Base-by-base conservation (phyloP, 768 basidiomycete genomes). In the Boletus insuetus region DNA sequence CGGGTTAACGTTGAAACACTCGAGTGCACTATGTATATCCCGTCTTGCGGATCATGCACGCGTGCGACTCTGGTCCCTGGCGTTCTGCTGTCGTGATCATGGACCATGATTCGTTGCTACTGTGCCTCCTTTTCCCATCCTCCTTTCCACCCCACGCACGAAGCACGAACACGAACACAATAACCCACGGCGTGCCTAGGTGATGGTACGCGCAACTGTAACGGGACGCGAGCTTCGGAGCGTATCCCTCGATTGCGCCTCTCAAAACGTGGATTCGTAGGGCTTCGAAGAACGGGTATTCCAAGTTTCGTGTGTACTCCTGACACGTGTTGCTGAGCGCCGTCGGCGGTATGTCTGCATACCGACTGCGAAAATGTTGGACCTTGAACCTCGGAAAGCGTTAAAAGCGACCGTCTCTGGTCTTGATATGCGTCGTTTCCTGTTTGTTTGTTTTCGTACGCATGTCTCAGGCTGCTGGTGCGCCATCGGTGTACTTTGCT, bases 301-400 rank as follows among this genome's bases (percentile, higher is more conserved):
- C 50, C 60, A 50, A 62, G 60, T 49, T 40, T 45, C 60, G 46
- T 40, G 39, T 29, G 26, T 29, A 9, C 34, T 37, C 49, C 40
- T 34, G n/a, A 44, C 55, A 59, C 61, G 48, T 49, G 35, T 14
- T 12, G n/a, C 13, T 6, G 50, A 9, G 31, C 39, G 42, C 19
- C 46, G 20, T 49, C 58, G 58, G 60, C 59, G 50, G 60, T 58
- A 19, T 16, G 39, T 22, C 10, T 38, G 35, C 13, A 43, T 39
- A 13, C 29, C 24, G 35, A n/a, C 34, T 17, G 31, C 20, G 12
- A 17, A 12, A 29, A 29, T 17, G 22, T 12, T 19, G 20, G 12
- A 8, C n/a, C 35, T 19, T 5, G 26, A 9, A 29, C 26, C 20
- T 38, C 26, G 55, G 34, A 46, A 20, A 9, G 31, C 19, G 40